Conservation (phyloP, 1,284 basidiomycete genomes). For the Malassezia caprae region DNA sequence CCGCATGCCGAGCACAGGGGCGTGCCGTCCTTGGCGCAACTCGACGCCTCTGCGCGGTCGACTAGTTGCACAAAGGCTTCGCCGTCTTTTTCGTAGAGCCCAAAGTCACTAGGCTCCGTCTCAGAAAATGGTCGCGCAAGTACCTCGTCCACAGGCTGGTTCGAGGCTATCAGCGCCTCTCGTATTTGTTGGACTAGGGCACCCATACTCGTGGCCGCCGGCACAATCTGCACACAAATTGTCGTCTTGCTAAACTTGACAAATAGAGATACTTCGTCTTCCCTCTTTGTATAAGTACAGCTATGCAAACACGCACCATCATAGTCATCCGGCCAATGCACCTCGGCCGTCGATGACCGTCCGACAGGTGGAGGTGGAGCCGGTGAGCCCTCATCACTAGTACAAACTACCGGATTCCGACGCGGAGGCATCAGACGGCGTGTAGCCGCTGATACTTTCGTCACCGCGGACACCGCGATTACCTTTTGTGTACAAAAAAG, state of each 20-base stretch:
- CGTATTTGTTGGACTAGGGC: neutral
- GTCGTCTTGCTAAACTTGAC: conserved; percentile 14
- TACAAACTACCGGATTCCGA: neutral
- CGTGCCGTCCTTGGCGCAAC: conserved; percentile 1
- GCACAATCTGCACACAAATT: conserved; percentile 4
- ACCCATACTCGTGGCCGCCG: neutral
- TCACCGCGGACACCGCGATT: neutral
- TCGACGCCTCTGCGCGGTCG: neutral
- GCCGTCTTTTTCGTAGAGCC: neutral
- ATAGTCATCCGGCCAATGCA: neutral
- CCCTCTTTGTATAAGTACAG: neutral
- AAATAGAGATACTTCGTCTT: conserved; percentile 3
- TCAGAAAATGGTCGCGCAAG: conserved; percentile 8
- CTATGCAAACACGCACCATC: neutral
- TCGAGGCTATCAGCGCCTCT: neutral
- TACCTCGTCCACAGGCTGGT: conserved; percentile 8
- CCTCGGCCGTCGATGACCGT: neutral
- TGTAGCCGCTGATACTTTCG: neutral
- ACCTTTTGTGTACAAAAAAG: neutral
- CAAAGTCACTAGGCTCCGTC: neutral
- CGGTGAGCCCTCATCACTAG: neutral
- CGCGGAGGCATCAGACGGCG: neutral
- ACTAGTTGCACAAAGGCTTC: conserved; percentile 1
- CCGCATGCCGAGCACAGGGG: neutral
- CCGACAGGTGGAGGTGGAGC: neutral